Evolutionary conservation across 805 yeast genomes (phyloP), one percentile per base, ranked within the genome.

Genomic region (Nakazawaea wyomingensis): DNA sequence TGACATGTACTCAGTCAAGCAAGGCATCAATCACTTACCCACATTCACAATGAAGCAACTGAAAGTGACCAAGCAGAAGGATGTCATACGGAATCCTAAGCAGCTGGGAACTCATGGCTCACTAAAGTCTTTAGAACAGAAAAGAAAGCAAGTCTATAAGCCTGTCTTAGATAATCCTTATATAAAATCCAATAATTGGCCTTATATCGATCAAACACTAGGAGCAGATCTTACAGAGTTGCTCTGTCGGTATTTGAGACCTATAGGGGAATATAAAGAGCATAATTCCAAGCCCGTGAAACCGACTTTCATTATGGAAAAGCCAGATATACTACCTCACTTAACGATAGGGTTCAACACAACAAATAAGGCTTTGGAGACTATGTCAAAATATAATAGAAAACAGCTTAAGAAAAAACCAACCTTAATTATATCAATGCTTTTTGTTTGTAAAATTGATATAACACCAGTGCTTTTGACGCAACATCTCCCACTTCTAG

Each of bases 81-180:
- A 22, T 16, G 24, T 16, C 32, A 27, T 19, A 4, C 22, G 19
- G 13, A 39, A 31, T 5, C 6, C 19, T 4, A 39, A 29, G 29
- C 11, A 21, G 29, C 27, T 16, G 21, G 38, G 43, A 5, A 16
- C 27, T 14, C 33, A 34, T n/a, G 19, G 39, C 22, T 75, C 82
- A 0, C 43, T 80, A 11, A 77, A 72, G 48, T 72, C 69, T 18
- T 46, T 69, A 2, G 83, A 79, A 39, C 62, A 64, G 48, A 71
- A 69, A 54, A 64, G 74, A 41, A 68, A 71, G 48, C 80, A 78
- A 48, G 77, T 80, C 6, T 78, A 76, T 59, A 80, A 76, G 56
- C 86, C 89, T 0, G 62, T 82, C 2, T 61, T 82, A 17, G 81
- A 80, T 22, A 78, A 78, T 47, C 87, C 89, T 2, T 80, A 66